Evolutionary conservation across 257 asterid species (phyloP), one percentile per base, ranked within the genome.

Genomic region (Scutellaria minor): DNA sequence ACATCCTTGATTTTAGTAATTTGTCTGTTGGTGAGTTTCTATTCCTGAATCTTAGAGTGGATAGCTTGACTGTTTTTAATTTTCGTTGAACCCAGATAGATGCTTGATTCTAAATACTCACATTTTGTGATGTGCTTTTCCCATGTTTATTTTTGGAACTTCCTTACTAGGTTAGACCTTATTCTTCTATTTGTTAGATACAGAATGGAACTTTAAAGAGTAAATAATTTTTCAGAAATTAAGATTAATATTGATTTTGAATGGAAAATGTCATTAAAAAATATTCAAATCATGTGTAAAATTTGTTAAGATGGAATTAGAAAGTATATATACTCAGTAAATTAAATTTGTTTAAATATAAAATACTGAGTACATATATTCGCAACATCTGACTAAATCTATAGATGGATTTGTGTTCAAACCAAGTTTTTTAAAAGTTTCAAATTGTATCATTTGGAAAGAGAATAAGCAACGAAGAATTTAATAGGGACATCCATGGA

Each of bases 1-100:
- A 91, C 86, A 85, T 91, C 80, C 93, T 94, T 50, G 99, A 94
- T 81, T 92, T 94, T 74, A 88, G 96, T 75, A 77, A 83, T 85
- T 81, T 94, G 79, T 80, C 97, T 65, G 64, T 90, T 31, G 97
- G 99, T 94, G 81, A 88, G 92, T 79, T 31, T 63, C 51, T 80
- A 71, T 62, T 64, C 72, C 53, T 56, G 46, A 63, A 62, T 65
- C 39, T 14, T 64, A 60, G 62, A 67, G 59, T 46, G 18, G 39
- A 40, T 66, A 67, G 53, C 72, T 64, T 64, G 24, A 9, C 66
- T 56, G 40, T 48, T 22, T 40, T 66, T 20, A 15, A 9, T 55
- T 55, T 48, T 24, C 1, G 7, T 44, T 37, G 8, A 47, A 20
- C 44, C 6, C 14, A 10, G 51, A 51, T 31, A 31, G 70, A 68